Evolutionary conservation across 306 rosid species (phyloP).

Genomic region (Quercus mongolica): DNA sequence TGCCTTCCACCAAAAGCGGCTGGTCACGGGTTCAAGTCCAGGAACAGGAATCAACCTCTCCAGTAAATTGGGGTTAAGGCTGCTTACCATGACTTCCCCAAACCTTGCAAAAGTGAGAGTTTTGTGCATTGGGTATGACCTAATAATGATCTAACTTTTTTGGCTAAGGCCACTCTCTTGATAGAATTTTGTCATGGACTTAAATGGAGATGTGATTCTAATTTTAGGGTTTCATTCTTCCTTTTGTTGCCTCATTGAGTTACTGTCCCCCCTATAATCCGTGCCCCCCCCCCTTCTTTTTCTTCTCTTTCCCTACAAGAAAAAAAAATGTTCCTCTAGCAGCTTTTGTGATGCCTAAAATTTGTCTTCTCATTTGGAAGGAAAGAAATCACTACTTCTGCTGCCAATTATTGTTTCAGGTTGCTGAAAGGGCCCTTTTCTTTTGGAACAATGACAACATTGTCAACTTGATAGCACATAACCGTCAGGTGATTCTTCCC

Average conservation of each 20-base stretch:
- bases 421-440: slow-evolving; percentile 95
- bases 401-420: slow-evolving; percentile 48
- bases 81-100: too few relatives aligned
- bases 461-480: slow-evolving; percentile 78
- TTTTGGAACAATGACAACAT: slow-evolving; percentile 92
- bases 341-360: slow-evolving; percentile 5
- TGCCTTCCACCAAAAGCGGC: too few relatives aligned
- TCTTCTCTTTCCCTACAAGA: neutral
- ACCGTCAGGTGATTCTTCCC: slow-evolving; percentile 79
- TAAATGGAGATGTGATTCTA: neutral
- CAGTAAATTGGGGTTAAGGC: too few relatives aligned
- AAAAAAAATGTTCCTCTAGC: neutral
- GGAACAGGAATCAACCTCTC: too few relatives aligned
- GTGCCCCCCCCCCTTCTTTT: too few relatives aligned
- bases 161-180: neutral
- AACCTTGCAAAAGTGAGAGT: too few relatives aligned
- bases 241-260: neutral
- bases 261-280: neutral
- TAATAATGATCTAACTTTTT: neutral
- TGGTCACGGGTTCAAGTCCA: too few relatives aligned
- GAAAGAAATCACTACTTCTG: neutral
- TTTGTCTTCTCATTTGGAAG: neutral
- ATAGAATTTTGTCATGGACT: neutral
- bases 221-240: neutral
- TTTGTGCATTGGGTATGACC: too few relatives aligned